Evolutionary conservation across 192 early-diverging fungal species (phyloP), one percentile per base, ranked within the genome.

Genomic region (Entomortierella chlamydospora): DNA sequence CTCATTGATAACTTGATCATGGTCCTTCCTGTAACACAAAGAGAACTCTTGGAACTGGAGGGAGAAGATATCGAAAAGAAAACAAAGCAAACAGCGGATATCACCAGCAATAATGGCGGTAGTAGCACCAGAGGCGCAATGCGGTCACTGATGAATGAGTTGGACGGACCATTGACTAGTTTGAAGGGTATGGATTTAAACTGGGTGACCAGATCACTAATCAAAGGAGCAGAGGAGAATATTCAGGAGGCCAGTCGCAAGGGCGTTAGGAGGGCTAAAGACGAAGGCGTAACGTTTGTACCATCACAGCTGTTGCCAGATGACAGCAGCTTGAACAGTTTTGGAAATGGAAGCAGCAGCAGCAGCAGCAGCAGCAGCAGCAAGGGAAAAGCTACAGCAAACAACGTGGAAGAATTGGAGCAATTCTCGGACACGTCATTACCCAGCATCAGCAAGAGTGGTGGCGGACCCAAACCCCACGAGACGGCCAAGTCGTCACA

Each of bases 111-210:
- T 25, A 43, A 3, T 2, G 45, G 45, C 42, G 23, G 43, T 18
- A 57, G 34, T 12, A 58, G 49, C 26, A 42, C 30, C 25, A 58
- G 30, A 28, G 49, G 37, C 4, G 63, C 59, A 6, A 39, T 77
- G 1, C 25, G 57, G 17, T 50, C 59, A 4, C 30, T 77, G 52
- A 43, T 68, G 60, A 50, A 54, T 8, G 25, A 57, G 13, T 25
- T 39, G 37, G 61, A 68, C 34, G 72, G 62, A 37, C 66, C 65
- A 10, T 49, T 51, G 31, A 67, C 73, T 0, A 64, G 73, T 53
- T 42, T 77, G 18, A 68, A 57, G 53, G 65, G 64, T 28, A 20
- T 77, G 58, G 73, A 77, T 52, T 20, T 77, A 20, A 60, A 77
- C 23, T 68, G 60, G 73, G 59, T 52, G 20, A 68, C 65, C 4